Evolutionary conservation across 169 alveolate genomes (phyloP), one percentile per base, ranked within the genome.

Genomic region (Blepharisma undulans): DNA sequence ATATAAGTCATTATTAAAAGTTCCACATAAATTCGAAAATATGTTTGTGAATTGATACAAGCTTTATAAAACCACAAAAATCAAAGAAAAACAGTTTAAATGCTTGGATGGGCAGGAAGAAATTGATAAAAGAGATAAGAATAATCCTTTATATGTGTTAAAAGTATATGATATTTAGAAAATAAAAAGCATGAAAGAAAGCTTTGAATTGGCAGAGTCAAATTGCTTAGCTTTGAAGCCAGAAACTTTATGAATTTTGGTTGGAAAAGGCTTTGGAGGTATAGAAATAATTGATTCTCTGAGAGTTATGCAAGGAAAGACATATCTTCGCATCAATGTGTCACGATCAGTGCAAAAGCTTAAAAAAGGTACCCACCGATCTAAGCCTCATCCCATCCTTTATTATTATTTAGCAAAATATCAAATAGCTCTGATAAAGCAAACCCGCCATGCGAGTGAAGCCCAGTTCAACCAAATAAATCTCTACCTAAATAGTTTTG

Each of bases 71-170:
- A 71, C 12, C 27, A 29, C 4, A 18, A 86, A 86, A 72, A 22
- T 25, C 8, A 86, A 72, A 72, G 84, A 60, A 19, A 86, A 86
- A 66, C 60, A 86, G 66, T 71, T 66, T 22, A 86, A 72, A 86
- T 29, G 29, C 25, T 21, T 86, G 30, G 84, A 71, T 61, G 91
- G 84, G 34, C 84, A 86, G 30, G 72, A 86, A 61, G 60, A 60
- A 60, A 33, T 86, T 32, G 91, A 86, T 36, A 60, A 72, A 66
- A 60, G 91, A 16, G 91, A 86, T 32, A 86, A 86, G 27, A 71
- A 71, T 27, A 86, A 86, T 32, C 91, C 91, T 72, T 72, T 86
- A 30, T 86, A 86, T 36, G 36, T 86, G 25, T 27, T 71, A 21
- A 27, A 32, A 59, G 89, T 84, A 84, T 10, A 22, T 79, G 30